phyloP scores from a whole-genome alignment of 495 filamentous ascomycete species.

The Penicillium taxi region DNA sequence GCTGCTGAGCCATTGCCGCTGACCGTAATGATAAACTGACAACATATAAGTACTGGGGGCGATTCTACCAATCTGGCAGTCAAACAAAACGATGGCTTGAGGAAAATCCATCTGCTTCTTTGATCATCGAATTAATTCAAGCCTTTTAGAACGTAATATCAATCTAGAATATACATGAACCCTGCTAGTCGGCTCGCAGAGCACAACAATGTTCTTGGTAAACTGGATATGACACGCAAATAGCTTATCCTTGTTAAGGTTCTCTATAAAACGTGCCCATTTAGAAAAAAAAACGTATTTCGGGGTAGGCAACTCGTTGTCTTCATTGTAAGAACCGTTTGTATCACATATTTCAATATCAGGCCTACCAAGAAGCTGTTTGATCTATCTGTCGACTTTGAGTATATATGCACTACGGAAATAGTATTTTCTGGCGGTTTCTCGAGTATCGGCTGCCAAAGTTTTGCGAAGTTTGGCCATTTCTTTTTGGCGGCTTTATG shows the following conservation, averaged over 20 bases:
- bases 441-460: constrained; percentile 14
- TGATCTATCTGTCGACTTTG: constrained; percentile 22
- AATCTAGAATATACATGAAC: no score
- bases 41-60: no score
- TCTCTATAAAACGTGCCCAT: constrained; percentile 19
- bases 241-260: constrained; percentile 20
- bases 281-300: constrained; percentile 22
- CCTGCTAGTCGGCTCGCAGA: no score
- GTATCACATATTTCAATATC: constrained; percentile 11
- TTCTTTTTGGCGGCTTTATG: constrained; percentile 14
- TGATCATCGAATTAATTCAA: no score
- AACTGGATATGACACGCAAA: constrained; percentile 20
- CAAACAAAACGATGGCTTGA: no score
- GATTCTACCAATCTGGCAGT: no score
- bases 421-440: constrained; percentile 25
- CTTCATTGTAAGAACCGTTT: constrained; percentile 12
- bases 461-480: constrained; percentile 19
- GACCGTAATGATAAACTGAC: no score
- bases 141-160: no score
- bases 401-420: constrained; percentile 18
- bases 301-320: constrained; percentile 16
- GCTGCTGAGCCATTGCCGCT: no score
- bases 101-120: no score
- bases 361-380: constrained; percentile 17
- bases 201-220: constrained; percentile 23